phyloP scores from a whole-genome alignment of 2,329 filamentous ascomycete species.

The Epichloe gansuensis region DNA sequence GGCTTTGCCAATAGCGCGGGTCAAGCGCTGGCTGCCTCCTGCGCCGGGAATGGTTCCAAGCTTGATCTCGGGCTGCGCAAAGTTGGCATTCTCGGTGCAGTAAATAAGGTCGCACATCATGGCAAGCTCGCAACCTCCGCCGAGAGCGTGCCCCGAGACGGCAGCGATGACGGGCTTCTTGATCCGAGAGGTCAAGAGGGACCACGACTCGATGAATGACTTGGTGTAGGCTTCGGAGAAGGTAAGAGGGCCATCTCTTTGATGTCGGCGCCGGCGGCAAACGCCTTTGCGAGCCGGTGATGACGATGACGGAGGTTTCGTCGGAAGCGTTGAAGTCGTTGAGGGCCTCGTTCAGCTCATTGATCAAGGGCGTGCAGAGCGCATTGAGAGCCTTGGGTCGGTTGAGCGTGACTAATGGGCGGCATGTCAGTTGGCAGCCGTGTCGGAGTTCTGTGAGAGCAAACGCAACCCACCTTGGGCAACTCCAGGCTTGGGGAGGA shows the following conservation, averaged over 20 bases:
- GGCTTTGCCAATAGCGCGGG: slow-evolving; percentile 69
- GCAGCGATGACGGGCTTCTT: slow-evolving; percentile 93
- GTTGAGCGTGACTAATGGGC: slow-evolving; percentile 67
- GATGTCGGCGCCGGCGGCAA: slow-evolving; percentile 94
- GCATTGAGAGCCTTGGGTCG: slow-evolving; percentile 94
- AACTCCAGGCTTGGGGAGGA: slow-evolving; percentile 76
- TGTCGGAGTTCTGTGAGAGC: neutral
- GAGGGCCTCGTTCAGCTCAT: slow-evolving; percentile 75
- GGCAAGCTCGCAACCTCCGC: slow-evolving; percentile 90
- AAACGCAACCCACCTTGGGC: slow-evolving; percentile 56
- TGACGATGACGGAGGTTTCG: slow-evolving; percentile 61
- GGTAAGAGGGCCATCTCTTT: slow-evolving; percentile 93
- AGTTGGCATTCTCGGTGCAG: slow-evolving; percentile 73
- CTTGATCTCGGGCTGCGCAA: slow-evolving; percentile 96
- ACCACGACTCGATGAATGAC: slow-evolving; percentile 96
- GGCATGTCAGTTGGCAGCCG: slow-evolving; percentile 4
- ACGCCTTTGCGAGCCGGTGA: slow-evolving; percentile 83
- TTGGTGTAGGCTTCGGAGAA: slow-evolving; percentile 79
- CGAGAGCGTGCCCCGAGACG: slow-evolving; percentile 87
- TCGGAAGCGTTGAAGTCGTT: slow-evolving; percentile 56
- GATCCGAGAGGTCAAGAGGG: slow-evolving; percentile 65
- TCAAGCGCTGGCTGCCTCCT: slow-evolving; percentile 81
- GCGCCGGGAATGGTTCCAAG: slow-evolving; percentile 86
- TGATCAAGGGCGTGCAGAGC: slow-evolving; percentile 79
- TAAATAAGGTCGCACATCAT: slow-evolving; percentile 97